A percentile compares a stretch with the other conserved stretches of the same genome.
phyloP scores from a whole-genome alignment of 345 rosid genomes.

The Cochlearia excelsa region DNA sequence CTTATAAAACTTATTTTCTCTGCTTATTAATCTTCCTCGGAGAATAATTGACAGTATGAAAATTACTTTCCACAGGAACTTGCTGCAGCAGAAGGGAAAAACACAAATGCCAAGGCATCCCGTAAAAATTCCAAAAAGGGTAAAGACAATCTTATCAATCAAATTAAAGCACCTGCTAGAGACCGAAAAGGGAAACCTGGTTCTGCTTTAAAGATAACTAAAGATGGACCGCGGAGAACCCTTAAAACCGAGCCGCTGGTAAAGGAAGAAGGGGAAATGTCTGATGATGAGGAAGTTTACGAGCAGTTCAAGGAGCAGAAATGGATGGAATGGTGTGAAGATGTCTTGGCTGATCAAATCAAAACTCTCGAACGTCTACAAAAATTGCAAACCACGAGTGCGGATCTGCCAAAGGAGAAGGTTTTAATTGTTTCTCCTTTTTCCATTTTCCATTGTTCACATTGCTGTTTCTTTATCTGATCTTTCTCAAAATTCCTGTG shows the following conservation, averaged over 20 bases:
- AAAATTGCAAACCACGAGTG: constrained; percentile 87
- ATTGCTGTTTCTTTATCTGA: constrained; percentile 6
- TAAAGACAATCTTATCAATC: constrained; percentile 48
- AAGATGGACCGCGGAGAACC: constrained; percentile 56
- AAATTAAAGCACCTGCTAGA: constrained; percentile 44
- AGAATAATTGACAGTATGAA: constrained; percentile 14
- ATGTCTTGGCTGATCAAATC: constrained; percentile 73
- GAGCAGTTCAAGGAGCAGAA: constrained; percentile 98
- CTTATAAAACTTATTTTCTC: not conserved
- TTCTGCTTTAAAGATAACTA: constrained; percentile 40
- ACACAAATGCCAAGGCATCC: constrained; percentile 53
- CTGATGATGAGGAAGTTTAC: constrained; percentile 86
- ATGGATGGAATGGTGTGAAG: constrained; percentile 99
- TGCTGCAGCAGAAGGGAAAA: constrained; percentile 76
- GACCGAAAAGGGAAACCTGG: constrained; percentile 56
- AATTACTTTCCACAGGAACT: constrained; percentile 56
- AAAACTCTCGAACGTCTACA: constrained; percentile 82
- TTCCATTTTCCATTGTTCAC: not conserved
- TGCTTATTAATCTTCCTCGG: not conserved
- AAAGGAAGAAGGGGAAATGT: constrained; percentile 99
- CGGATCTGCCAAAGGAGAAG: constrained; percentile 95
- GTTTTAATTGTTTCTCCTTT: constrained; percentile 28
- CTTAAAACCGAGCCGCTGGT: constrained; percentile 66
- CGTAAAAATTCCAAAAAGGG: constrained; percentile 72
- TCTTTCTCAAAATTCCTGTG: constrained; percentile 5